Percentiles rank a stretch among this genome's conserved stretches.
Evolutionary conservation across 2,329 filamentous ascomycete species (phyloP).

Genomic region (Ophiobolus disseminans): DNA sequence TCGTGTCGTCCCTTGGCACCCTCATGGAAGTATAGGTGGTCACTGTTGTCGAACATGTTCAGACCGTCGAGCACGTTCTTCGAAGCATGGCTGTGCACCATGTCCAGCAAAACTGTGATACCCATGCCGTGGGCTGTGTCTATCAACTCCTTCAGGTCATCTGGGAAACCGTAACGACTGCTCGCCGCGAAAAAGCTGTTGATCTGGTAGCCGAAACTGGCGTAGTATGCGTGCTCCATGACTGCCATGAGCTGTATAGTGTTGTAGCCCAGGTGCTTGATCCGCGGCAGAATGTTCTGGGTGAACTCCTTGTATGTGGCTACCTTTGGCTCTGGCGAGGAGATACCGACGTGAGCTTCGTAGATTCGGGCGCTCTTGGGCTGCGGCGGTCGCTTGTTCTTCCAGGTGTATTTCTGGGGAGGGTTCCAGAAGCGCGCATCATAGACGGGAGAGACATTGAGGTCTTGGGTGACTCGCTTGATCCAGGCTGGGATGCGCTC

Average conservation of each 20-base stretch:
- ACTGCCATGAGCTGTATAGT: conserved; percentile 98
- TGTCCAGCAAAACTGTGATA: conserved; percentile 88
- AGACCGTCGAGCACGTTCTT: conserved; percentile 96
- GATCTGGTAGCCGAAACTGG: conserved; percentile 97
- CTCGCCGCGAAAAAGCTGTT: conserved; percentile 99
- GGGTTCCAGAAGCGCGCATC: conserved; percentile 98
- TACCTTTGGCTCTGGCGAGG: conserved; percentile 85
- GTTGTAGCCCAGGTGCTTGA: conserved; percentile 91
- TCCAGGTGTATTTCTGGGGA: conserved; percentile 83
- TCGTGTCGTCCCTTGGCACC: conserved; percentile 86
- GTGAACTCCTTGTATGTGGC: conserved; percentile 98
- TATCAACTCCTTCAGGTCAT: conserved; percentile 95
- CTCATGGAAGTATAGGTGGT: conserved; percentile 94
- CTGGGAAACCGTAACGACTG: conserved; percentile 90
- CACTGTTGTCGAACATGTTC: conserved; percentile 94
- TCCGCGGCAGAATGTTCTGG: conserved; percentile 86
- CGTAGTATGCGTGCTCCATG: conserved; percentile 99
- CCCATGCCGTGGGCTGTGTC: conserved; percentile 93
- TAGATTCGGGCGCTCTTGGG: conserved; percentile 90
- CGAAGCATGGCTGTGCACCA: conserved; percentile 96
- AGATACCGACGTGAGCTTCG: conserved; percentile 98
- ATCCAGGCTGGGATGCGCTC: conserved; percentile 97
- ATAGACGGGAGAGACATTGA: conserved; percentile 87
- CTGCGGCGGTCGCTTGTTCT: conserved; percentile 81
- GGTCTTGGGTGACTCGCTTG: conserved; percentile 93